Percentiles rank a stretch among this genome's conserved stretches.
Conservation (phyloP, 495 filamentous ascomycete species). For the Chaetomium fimeti region DNA sequence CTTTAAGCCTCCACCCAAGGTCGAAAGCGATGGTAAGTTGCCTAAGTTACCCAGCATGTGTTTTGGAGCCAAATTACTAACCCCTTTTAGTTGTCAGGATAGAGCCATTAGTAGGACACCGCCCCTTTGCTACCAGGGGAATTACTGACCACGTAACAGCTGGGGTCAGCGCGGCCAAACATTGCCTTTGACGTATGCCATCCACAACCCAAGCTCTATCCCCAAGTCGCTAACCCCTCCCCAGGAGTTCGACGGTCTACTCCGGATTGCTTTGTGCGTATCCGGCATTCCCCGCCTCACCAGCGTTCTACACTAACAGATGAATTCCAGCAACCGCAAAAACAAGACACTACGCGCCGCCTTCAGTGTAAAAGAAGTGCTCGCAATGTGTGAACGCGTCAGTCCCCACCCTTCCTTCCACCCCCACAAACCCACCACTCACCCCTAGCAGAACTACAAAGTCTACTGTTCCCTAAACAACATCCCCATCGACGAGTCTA, state of each 20-base stretch:
- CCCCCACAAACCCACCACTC: neutral
- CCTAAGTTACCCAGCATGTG: conserved; percentile 53
- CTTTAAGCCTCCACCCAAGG: conserved; percentile 88
- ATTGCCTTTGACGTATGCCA: conserved; percentile 67
- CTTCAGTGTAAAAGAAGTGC: conserved; percentile 70
- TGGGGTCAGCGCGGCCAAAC: conserved; percentile 67
- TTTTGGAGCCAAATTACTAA: conserved; percentile 4
- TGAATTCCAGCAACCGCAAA: conserved; percentile 44
- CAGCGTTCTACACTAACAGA: neutral
- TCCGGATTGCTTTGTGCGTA: conserved; percentile 69
- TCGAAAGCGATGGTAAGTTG: conserved; percentile 72
- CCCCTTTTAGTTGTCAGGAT: conserved; percentile 31
- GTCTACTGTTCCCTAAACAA: conserved; percentile 85
- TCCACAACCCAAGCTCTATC: too few relatives aligned
- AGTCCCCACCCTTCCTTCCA: neutral
- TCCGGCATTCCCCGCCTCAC: conserved; percentile 33
- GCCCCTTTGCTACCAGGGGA: neutral
- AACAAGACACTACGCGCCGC: conserved; percentile 69
- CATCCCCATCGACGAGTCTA: conserved; percentile 70
- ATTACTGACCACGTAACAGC: conserved; percentile 62
- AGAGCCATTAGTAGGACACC: conserved; percentile 29
- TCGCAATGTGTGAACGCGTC: conserved; percentile 69
- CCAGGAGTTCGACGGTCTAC: conserved; percentile 82
- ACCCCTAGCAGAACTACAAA: conserved; percentile 62
- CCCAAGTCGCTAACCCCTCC: neutral